Base-by-base conservation (phyloP, 306 rosid species). In the Canavalia ensiformis region DNA sequence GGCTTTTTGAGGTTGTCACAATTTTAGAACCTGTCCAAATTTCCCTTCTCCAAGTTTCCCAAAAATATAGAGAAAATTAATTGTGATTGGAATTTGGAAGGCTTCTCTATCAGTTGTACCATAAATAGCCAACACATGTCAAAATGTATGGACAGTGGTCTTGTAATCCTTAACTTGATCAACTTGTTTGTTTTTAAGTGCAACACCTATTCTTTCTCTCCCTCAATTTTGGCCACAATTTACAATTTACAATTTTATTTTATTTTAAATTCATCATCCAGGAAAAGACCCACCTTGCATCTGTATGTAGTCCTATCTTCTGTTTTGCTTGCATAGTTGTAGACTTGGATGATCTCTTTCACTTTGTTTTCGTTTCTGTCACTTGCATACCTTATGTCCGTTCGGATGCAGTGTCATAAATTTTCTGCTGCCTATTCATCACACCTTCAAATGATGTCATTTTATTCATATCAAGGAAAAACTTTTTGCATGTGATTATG, bases 111-210 rank as follows among this genome's bases (percentile, higher is more conserved):
- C 13, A 45, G 37, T 0, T 77, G 55, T 51, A 54, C 74, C 50
- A 62, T 18, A 18, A 18, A 18, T 7, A 73, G 66, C 84, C 25
- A n/a, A 74, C 49, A 59, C 66, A 54, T 78, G 82, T 58, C 62
- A 84, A 73, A 86, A 78, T 37, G 86, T 77, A 74, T 86, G 88
- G 88, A 85, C 85, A 12, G 72, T 41, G 81, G 46, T 58, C 6
- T 34, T 41, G 56, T 49, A 66, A 77, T 65, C 83, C 59, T 9
- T 0, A 65, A 47, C 39, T 6, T 72, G n/a, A 77, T 82, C 77
- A 72, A 59, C 75, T 82, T 59, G 69, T 45, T 67, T 81, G 83
- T 85, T 45, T 57, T 66, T 76, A 55, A 55, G 46, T 47, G 55
- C 52, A 55, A 6, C 1, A 18, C 25, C 59, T 18, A 8, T 18